Evolutionary conservation across 1,284 basidiomycete genomes (phyloP).

Genomic region (Coniferiporia sulphurascens): DNA sequence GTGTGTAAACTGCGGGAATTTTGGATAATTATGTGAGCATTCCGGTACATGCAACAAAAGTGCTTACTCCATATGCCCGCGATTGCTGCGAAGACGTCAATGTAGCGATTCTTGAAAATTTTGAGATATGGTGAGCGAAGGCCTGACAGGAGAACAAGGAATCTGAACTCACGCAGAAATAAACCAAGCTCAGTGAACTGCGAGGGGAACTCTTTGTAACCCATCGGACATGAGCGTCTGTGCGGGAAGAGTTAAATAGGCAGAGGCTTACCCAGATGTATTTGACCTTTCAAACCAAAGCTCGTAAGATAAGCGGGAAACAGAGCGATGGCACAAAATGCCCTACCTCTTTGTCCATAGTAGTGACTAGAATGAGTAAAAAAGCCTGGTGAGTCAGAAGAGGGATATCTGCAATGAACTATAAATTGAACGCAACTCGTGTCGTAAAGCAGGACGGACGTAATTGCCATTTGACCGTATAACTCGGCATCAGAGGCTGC

Average conservation of each 20-base stretch:
- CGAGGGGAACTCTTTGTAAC: neutral
- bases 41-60: neutral
- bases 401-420: neutral
- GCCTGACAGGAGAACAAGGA: neutral
- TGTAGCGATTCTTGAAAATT: slow-evolving; percentile 6
- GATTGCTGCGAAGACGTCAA: neutral
- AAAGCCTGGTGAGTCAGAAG: neutral
- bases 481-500: neutral
- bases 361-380: neutral
- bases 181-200: neutral
- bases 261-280: neutral
- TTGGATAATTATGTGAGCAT: neutral
- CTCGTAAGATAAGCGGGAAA: neutral
- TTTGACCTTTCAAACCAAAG: neutral
- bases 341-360: slow-evolving; percentile 7
- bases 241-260: neutral
- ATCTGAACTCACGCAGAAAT: neutral
- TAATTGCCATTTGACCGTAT: neutral
- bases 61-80: neutral
- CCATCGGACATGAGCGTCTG: neutral
- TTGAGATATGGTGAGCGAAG: neutral
- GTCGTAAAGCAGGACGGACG: slow-evolving; percentile 4
- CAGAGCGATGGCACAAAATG: neutral
- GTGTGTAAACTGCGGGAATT: neutral
- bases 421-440: neutral